phyloP scores from a whole-genome alignment of 495 filamentous ascomycete species.

The Lophium mytilinum region DNA sequence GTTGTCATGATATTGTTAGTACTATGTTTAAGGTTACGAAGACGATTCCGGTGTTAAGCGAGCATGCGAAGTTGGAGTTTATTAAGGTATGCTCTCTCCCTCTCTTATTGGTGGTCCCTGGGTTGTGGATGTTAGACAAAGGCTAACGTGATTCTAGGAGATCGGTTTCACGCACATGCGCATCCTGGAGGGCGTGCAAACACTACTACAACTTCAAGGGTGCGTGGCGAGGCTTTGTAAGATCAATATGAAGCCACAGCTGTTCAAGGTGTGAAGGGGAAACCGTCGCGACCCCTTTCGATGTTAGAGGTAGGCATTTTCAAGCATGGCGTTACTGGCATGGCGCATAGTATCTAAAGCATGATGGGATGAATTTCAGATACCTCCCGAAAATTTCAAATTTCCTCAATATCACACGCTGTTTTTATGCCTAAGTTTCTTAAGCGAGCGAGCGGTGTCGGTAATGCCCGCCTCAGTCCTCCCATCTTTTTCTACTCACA shows the following conservation, averaged over 20 bases:
- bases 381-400: no score
- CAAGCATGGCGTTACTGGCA: no score
- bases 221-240: conserved; percentile 83
- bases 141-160: conserved; percentile 39
- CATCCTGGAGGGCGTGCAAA: conserved; percentile 93
- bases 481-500: no score
- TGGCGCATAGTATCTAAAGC: no score
- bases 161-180: conserved; percentile 99
- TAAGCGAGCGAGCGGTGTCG: no score
- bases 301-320: no score
- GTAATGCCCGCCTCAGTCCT: no score
- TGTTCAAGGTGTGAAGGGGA: conserved; percentile 43
- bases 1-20: conserved; percentile 92
- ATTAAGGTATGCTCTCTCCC: conserved; percentile 47
- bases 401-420: no score
- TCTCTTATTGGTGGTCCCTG: background rate
- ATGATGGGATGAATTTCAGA: no score
- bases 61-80: conserved; percentile 91
- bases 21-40: conserved; percentile 99
- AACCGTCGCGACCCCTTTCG: no score
- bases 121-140: background rate
- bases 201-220: conserved; percentile 83
- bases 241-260: conserved; percentile 87
- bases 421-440: no score
- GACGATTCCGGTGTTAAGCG: conserved; percentile 77